Percentiles rank a stretch among this genome's conserved stretches.
Evolutionary conservation across 148 eudicot genomes (phyloP).

Genomic region (Pouteria glomerata): DNA sequence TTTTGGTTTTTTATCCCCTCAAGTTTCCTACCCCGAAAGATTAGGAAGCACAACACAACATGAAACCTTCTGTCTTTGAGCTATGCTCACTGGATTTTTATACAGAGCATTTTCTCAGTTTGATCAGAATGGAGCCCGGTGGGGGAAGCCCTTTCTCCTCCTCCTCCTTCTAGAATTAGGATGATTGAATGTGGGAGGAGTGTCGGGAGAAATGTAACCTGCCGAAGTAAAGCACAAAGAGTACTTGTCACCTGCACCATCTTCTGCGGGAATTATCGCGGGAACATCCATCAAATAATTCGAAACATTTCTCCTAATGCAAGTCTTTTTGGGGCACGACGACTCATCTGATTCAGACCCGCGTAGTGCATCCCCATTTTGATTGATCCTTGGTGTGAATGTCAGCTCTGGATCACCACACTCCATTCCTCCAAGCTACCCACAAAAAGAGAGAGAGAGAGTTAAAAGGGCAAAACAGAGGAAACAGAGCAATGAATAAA

Average conservation of each 20-base stretch:
- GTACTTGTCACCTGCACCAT: constrained; percentile 10
- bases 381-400: constrained; percentile 25
- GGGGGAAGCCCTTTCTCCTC: constrained; percentile 44
- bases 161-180: constrained; percentile 32
- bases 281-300: constrained; percentile 7
- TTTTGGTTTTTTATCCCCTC: too few relatives aligned
- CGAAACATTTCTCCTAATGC: constrained; percentile 8
- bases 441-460: too few relatives aligned
- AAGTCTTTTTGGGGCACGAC: constrained; percentile 23
- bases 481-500: too few relatives aligned
- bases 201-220: constrained; percentile 29
- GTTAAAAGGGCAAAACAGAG: too few relatives aligned
- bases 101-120: too few relatives aligned
- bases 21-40: too few relatives aligned
- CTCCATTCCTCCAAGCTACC: constrained; percentile 37
- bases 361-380: constrained; percentile 9
- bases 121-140: constrained; percentile 35
- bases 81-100: too few relatives aligned
- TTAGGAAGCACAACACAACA: too few relatives aligned
- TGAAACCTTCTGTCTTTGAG: too few relatives aligned
- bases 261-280: not conserved
- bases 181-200: constrained; percentile 37
- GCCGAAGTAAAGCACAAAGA: constrained; percentile 12
- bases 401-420: constrained; percentile 38
- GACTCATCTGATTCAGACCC: constrained; percentile 28